These are phyloP conservation scores for Stygiomarasmius scandens DNA, from an alignment of 1,284 basidiomycete genomes.

Conservation along the genomic window DNA sequence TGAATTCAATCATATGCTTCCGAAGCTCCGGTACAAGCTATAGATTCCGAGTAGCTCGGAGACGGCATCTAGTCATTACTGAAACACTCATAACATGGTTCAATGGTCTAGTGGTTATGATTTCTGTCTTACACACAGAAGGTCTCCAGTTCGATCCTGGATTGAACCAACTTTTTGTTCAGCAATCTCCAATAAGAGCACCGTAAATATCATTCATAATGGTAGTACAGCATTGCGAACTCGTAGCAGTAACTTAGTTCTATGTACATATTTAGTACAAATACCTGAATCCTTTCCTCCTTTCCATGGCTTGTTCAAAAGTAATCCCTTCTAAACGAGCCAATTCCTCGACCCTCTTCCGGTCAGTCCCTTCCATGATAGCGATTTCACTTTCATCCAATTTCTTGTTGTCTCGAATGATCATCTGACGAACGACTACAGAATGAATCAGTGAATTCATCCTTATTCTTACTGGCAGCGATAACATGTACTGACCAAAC, in stretches of 20 bases:
- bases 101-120: conserved; percentile 67
- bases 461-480: too few species aligned
- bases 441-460: conserved; percentile 5
- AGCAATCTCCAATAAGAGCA: too few species aligned
- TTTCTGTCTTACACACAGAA: conserved; percentile 66
- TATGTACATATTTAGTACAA: conserved; percentile 31
- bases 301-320: conserved; percentile 52
- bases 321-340: conserved; percentile 52
- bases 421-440: conserved; percentile 48
- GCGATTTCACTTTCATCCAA: conserved; percentile 47
- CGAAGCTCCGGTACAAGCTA: too few species aligned
- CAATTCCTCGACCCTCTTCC: conserved; percentile 48
- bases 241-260: neutral
- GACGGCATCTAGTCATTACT: too few species aligned
- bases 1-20: too few species aligned
- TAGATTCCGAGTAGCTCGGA: too few species aligned
- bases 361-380: conserved; percentile 41
- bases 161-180: conserved; percentile 47
- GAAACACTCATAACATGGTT: too few species aligned
- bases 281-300: conserved; percentile 51
- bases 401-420: conserved; percentile 45
- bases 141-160: conserved; percentile 68
- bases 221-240: neutral
- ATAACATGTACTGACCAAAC: conserved; percentile 32
- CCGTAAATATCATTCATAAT: too few species aligned